Evolutionary conservation across 2,329 filamentous ascomycete genomes (phyloP), one percentile per base, ranked within the genome.

Genomic region (Emergomyces orientalis): DNA sequence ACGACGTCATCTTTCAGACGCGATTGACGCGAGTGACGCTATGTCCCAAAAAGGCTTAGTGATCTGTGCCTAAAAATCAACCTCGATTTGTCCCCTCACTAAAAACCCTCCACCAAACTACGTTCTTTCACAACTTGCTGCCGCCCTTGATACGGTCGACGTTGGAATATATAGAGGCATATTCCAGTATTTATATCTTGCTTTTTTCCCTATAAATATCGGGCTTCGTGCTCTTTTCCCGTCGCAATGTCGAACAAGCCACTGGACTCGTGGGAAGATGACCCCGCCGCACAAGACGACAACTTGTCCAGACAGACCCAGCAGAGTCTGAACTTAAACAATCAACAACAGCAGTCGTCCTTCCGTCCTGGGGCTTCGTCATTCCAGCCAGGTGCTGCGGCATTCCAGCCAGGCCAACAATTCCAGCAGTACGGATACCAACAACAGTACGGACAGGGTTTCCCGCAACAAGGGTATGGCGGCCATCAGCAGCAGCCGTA

Each of bases 181-280:
- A 47, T 37, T 32, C 4, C 32, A 32, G 6, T 34, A 22, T 27
- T 59, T 47, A 9, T n/a, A n/a, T 32, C 34, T n/a, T 30, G 37
- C 25, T 19, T 59, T 47, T 22, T 4, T 7, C 34, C 11, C 37
- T 57, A 41, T 56, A 58, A 56, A 30, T 43, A 34, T 17, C n/a
- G 62, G 65, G 62, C 67, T 66, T 54, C 3, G 52, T 37, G 67
- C 65, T 58, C 27, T 65, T 63, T 65, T 17, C 37, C 41, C 3
- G 22, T 63, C 73, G 82, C 62, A 72, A 96, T 96, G 91, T 88
- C 92, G 71, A 87, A 92, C 76, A 57, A 57, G 32, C 54, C 54
- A 13, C 89, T 91, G 72, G 91, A 96, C 77, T 96, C 91, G 66
- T 97, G 94, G 90, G 92, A 97, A 79, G 91, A 96, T 72, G 90